A percentile compares a stretch with the other conserved stretches of the same genome.
These are phyloP conservation scores for Fusarium irregulare DNA, from an alignment of 2,329 filamentous ascomycete genomes.

Conservation along the genomic window DNA sequence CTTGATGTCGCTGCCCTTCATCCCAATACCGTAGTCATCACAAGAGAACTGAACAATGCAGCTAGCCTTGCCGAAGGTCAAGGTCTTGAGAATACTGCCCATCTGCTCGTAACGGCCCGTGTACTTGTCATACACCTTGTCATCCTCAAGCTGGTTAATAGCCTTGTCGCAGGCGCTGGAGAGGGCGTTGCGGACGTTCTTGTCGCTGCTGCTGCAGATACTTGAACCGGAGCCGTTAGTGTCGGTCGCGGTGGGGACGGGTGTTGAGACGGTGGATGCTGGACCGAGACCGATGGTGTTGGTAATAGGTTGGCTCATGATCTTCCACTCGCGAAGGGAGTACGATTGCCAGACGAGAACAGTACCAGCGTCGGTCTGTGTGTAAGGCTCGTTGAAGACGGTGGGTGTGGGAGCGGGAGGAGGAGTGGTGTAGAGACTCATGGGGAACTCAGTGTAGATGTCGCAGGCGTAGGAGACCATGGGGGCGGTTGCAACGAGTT, in stretches of 20 bases:
- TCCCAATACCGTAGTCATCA: conserved; percentile 19
- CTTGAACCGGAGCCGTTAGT: background rate
- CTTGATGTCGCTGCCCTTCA: conserved; percentile 22
- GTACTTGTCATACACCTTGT: conserved; percentile 4
- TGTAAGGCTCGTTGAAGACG: conserved; percentile 3
- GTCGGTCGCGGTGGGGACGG: background rate
- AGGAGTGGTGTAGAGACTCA: conserved; percentile 5
- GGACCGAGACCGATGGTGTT: conserved; percentile 13
- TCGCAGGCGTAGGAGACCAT: conserved; percentile 5
- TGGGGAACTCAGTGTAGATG: conserved; percentile 5
- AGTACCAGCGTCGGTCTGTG: background rate
- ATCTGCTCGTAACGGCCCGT: background rate
- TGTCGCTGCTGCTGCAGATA: conserved; percentile 8
- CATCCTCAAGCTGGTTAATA: conserved; percentile 8
- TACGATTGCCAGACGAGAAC: conserved; percentile 12
- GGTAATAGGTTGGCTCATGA: background rate
- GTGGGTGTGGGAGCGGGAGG: background rate
- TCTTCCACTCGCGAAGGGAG: conserved; percentile 11
- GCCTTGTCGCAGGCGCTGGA: background rate
- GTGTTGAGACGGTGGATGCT: background rate
- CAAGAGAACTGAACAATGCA: conserved; percentile 17
- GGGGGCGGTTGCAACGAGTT: background rate
- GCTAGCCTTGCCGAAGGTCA: conserved; percentile 6
- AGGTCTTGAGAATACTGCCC: conserved; percentile 12
- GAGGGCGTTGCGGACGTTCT: conserved; percentile 1